phyloP scores from a whole-genome alignment of 2,329 filamentous ascomycete species.

The Stemphylium vesicarium region DNA sequence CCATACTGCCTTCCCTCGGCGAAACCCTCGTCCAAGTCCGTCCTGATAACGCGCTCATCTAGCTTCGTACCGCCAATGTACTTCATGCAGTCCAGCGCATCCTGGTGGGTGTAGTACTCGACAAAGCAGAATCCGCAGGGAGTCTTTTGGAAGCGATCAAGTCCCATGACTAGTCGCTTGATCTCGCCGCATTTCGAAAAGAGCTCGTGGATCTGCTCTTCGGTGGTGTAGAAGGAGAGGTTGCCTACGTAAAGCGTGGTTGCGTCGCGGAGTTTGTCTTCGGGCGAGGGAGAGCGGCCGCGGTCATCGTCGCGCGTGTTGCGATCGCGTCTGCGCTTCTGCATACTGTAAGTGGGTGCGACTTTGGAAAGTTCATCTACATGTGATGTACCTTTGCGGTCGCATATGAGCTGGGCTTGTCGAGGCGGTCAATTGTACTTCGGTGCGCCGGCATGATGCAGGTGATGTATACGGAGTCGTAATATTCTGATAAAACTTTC shows the following conservation, averaged over 20 bases:
- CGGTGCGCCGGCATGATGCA: constrained; percentile 42
- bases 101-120: constrained; percentile 97
- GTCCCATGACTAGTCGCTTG: constrained; percentile 96
- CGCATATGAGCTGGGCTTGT: constrained; percentile 95
- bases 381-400: constrained; percentile 69
- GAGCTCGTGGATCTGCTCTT: constrained; percentile 97
- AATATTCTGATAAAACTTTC: background rate
- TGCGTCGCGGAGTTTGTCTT: constrained; percentile 83
- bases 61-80: constrained; percentile 98
- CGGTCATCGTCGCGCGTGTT: constrained; percentile 62
- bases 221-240: constrained; percentile 97
- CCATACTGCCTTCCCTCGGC: constrained; percentile 96
- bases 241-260: constrained; percentile 98
- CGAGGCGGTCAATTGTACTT: constrained; percentile 91
- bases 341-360: constrained; percentile 19
- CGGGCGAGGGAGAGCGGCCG: constrained; percentile 62
- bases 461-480: background rate
- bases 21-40: constrained; percentile 94
- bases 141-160: constrained; percentile 96
- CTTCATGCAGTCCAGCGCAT: constrained; percentile 97
- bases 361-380: background rate
- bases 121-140: constrained; percentile 99
- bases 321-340: constrained; percentile 75
- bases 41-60: constrained; percentile 94
- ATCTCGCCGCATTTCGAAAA: constrained; percentile 96